Evolutionary conservation across 192 early-diverging fungal genomes (phyloP).

Genomic region (Coemansia javaensis): DNA sequence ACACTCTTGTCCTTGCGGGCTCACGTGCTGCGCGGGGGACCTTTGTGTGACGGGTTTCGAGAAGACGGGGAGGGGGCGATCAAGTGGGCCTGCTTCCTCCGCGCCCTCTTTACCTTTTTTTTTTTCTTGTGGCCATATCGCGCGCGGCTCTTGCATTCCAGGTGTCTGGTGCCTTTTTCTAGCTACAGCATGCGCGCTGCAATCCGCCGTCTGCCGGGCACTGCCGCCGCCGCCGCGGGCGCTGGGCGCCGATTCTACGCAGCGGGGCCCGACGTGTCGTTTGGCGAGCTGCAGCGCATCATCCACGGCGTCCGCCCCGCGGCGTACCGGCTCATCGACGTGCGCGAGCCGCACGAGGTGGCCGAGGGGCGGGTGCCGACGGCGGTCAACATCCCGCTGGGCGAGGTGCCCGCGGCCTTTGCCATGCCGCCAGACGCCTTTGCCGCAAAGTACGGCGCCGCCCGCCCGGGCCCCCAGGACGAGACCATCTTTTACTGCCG

Average conservation of each 20-base stretch:
- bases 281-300: conserved; percentile 36
- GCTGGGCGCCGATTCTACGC: conserved; percentile 25
- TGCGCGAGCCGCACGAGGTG: conserved; percentile 62
- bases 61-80: too few relatives aligned
- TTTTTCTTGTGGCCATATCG: too few relatives aligned
- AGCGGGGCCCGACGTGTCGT: conserved; percentile 42
- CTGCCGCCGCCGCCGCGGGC: background rate
- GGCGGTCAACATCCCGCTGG: conserved; percentile 62
- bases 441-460: conserved; percentile 54
- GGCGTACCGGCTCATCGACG: conserved; percentile 59
- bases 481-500: conserved; percentile 67
- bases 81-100: too few relatives aligned
- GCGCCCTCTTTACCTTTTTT: too few relatives aligned
- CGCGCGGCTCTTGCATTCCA: too few relatives aligned
- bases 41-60: too few relatives aligned
- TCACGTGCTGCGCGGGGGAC: too few relatives aligned
- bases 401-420: conserved; percentile 52
- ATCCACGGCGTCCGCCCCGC: conserved; percentile 36
- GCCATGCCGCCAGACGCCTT: conserved; percentile 36
- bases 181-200: background rate
- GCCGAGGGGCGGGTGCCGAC: conserved; percentile 61
- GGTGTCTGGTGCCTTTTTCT: too few relatives aligned
- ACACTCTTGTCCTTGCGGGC: too few relatives aligned
- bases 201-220: background rate
- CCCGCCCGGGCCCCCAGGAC: conserved; percentile 52